Evolutionary conservation across 2,329 filamentous ascomycete genomes (phyloP), one percentile per base, ranked within the genome.

Genomic region (Trichophyton benhamiae): DNA sequence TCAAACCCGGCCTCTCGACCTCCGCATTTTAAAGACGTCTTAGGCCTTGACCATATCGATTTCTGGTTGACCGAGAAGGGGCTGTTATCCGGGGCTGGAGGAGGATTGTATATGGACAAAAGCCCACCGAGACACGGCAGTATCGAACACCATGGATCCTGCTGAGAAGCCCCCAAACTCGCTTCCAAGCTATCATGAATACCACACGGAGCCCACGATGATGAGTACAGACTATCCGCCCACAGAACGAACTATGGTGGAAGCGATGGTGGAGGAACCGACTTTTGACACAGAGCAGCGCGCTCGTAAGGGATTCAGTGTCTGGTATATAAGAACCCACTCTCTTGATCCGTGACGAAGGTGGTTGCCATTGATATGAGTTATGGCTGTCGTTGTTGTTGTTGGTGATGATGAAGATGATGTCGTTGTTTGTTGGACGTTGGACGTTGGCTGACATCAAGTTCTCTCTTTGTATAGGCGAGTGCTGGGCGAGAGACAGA

Each of bases 401-500:
- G 27, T 1, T 30, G 27, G 6, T 44, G 42, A 6, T 44, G 17
- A 36, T 36, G 42, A 6, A 20, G 17, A 36, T 36, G 33, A 1
- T 4, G 33, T 38, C 9, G 9, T 38, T 38, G 33, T 38, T 38
- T 13, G 33, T 13, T 38, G 33, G 9, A 13, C 1, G 33, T 38
- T 38, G 33, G 33, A 36, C 27, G 41, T 44, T 38, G 9, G 6
- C 58, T 59, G 42, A 57, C 46, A 30, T 13, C 1, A 22, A 44
- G 11, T 46, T 59, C n/a, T 44, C n/a, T 17, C 4, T 20, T 57
- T 59, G 17, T 15, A 42, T 55, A 76, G 75, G 74, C 70, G 75
- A 67, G 71, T 73, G 4, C 64, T 77, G 55, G 71, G 71, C 46
- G 75, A 77, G 63, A 68, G 74, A 46, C 75, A 77, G 48, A 75